phyloP scores from a whole-genome alignment of 176 grass and related monocot genomes.

The Phoenix dactylifera region DNA sequence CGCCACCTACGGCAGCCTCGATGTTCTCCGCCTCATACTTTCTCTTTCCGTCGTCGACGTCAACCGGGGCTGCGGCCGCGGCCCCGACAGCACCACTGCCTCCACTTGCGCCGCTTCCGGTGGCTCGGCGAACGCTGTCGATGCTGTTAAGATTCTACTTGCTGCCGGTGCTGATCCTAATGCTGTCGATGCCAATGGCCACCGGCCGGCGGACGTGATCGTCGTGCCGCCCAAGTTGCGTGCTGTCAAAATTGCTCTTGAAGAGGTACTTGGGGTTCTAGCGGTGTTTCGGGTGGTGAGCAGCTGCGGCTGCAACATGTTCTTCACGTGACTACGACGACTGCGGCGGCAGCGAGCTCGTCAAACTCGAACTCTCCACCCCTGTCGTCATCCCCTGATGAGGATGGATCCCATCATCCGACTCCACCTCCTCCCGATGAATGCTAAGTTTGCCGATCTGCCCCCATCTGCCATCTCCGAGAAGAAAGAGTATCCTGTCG shows the following conservation, averaged over 20 bases:
- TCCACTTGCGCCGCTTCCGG: constrained; percentile 79
- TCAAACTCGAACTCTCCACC: too few relatives aligned
- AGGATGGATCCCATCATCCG: constrained; percentile 36
- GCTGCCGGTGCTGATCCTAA: constrained; percentile 57
- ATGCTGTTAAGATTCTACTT: constrained; percentile 47
- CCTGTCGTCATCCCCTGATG: neutral
- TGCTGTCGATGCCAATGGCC: constrained; percentile 32
- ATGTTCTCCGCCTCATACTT: constrained; percentile 39
- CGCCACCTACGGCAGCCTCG: constrained; percentile 60
- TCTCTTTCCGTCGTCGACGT: constrained; percentile 38
- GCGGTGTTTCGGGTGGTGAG: too few relatives aligned
- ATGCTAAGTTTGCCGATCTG: neutral
- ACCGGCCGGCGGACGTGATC: constrained; percentile 43
- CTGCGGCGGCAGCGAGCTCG: too few relatives aligned
- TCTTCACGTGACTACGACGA: too few relatives aligned
- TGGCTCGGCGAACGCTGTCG: constrained; percentile 35
- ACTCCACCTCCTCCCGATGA: constrained; percentile 11
- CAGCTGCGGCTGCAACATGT: too few relatives aligned
- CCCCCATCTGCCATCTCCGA: constrained; percentile 30
- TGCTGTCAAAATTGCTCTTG: constrained; percentile 24
- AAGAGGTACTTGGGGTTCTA: constrained; percentile 4
- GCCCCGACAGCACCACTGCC: constrained; percentile 40
- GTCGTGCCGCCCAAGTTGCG: constrained; percentile 21
- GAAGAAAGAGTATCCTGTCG: constrained; percentile 79
- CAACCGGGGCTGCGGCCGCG: constrained; percentile 18